phyloP scores from a whole-genome alignment of 2,329 filamentous ascomycete genomes.

The Nothomitra cinnamomea region DNA sequence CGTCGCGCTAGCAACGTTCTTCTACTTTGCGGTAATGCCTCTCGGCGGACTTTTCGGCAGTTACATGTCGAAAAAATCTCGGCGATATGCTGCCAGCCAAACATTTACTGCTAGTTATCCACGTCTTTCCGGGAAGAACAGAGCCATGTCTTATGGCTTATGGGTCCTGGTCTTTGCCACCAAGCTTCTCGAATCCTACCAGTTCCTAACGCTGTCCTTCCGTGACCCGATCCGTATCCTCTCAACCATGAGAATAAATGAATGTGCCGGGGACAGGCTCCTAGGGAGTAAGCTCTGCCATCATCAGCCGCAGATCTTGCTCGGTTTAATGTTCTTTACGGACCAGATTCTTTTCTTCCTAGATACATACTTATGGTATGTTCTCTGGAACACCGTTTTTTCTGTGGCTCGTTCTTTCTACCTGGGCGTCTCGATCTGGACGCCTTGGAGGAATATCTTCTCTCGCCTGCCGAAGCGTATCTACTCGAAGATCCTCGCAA shows the following conservation, averaged over 20 bases:
- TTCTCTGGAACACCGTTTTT: constrained; percentile 82
- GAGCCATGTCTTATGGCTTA: constrained; percentile 93
- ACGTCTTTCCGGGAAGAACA: constrained; percentile 72
- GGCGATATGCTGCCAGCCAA: constrained; percentile 90
- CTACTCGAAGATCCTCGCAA: constrained; percentile 94
- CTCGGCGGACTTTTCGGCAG: constrained; percentile 89
- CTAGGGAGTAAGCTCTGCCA: constrained; percentile 45
- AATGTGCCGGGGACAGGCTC: constrained; percentile 60
- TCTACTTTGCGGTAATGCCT: constrained; percentile 94
- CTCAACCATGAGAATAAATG: constrained; percentile 58
- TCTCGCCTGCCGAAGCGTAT: constrained; percentile 96
- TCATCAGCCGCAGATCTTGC: constrained; percentile 65
- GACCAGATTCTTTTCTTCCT: constrained; percentile 96
- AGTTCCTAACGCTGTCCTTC: constrained; percentile 82
- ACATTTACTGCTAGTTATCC: constrained; percentile 96
- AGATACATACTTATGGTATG: constrained; percentile 97
- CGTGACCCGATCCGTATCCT: constrained; percentile 86
- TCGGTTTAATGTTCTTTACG: constrained; percentile 84
- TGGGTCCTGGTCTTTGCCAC: constrained; percentile 82
- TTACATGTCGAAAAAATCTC: constrained; percentile 81
- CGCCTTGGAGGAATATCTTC: constrained; percentile 97
- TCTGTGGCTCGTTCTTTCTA: constrained; percentile 95
- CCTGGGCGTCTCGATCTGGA: constrained; percentile 95
- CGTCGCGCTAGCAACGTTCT: constrained; percentile 67
- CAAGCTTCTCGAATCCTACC: constrained; percentile 87